Evolutionary conservation across 768 basidiomycete species (phyloP), one percentile per base, ranked within the genome.

Genomic region (Austroboletus festivus): DNA sequence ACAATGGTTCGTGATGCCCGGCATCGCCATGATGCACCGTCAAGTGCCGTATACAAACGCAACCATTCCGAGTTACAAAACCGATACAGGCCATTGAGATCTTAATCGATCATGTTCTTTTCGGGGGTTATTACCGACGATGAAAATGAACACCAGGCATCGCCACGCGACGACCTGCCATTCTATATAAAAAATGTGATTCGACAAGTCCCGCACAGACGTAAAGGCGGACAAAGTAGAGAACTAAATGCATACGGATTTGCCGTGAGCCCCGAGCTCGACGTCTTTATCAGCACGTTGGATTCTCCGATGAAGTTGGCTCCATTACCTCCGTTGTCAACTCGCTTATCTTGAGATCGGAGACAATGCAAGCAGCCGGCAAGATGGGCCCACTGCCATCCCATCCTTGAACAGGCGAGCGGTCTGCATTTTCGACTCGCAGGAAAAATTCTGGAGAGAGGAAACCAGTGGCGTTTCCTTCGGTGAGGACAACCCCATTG

Each of bases 401-500:
- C 68, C 65, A 66, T 15, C 63, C 58, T 18, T 50, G 37, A 23
- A 58, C 39, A 9, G 51, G 55, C 10, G 48, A 57, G 28, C 54
- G 51, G 23, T 60, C 48, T 23, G 58, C 59, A 50, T 77, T 73
- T 54, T 86, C 84, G 2, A 92, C 92, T 15, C 79, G 75, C 16
- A 69, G 55, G 68, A 96, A 98, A 60, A 81, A 88, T 21, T 78
- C 68, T 4, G 81, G 75, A 1, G 68, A 59, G 12, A 95, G 60
- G 47, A 80, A 72, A 0, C 93, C 92, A 3, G 62, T 58, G 35
- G 73, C 73, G 50, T 91, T 73, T 1, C 95, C 95, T 42, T 82
- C 83, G 0, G 90, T 92, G 1, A 98, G 77, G 11, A 97, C 77
- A 18, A 97, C 94, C 2, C 90, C 92, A 53, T 98, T 97, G 3